These are phyloP conservation scores for Kappamyces sp. DNA, from an alignment of 192 early-diverging fungal species.

Conservation along the genomic window DNA sequence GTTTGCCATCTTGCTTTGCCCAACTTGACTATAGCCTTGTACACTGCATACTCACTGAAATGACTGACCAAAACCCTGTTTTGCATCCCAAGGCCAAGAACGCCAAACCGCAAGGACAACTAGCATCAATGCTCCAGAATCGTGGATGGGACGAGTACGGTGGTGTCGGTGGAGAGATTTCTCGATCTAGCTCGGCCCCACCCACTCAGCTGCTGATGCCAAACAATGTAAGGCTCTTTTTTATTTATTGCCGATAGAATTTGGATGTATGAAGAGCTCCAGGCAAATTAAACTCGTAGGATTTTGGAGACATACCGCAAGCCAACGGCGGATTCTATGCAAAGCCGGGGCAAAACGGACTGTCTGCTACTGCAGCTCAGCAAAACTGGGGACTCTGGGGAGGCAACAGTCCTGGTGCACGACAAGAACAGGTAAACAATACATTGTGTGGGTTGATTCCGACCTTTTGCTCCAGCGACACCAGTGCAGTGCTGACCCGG, in stretches of 20 bases:
- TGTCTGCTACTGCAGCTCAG: neutral
- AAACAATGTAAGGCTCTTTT: slow-evolving; percentile 20
- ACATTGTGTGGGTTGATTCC: no score
- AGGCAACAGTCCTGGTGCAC: neutral
- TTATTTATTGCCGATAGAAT: slow-evolving; percentile 10
- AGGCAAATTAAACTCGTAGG: slow-evolving; percentile 15
- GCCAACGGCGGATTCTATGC: neutral
- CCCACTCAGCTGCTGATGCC: slow-evolving; percentile 61
- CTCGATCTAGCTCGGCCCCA: slow-evolving; percentile 68
- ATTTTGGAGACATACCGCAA: slow-evolving; percentile 21
- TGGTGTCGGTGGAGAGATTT: slow-evolving; percentile 37
- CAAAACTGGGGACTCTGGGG: slow-evolving; percentile 3
- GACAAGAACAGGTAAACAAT: no score
- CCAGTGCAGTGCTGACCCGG: no score
- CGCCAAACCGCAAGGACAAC: slow-evolving; percentile 9
- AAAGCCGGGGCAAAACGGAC: neutral
- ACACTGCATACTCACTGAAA: slow-evolving; percentile 7
- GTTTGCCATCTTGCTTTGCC: neutral
- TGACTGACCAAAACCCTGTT: slow-evolving; percentile 11
- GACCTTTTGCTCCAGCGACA: no score
- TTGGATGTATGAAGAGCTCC: slow-evolving; percentile 15
- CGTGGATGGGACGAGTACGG: slow-evolving; percentile 15
- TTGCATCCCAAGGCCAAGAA: slow-evolving; percentile 19
- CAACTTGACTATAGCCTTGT: neutral
- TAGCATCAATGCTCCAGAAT: slow-evolving; percentile 5